Evolutionary conservation across 1,284 basidiomycete species (phyloP), one percentile per base, ranked within the genome.

Genomic region (Fomitiporia mediterranea): DNA sequence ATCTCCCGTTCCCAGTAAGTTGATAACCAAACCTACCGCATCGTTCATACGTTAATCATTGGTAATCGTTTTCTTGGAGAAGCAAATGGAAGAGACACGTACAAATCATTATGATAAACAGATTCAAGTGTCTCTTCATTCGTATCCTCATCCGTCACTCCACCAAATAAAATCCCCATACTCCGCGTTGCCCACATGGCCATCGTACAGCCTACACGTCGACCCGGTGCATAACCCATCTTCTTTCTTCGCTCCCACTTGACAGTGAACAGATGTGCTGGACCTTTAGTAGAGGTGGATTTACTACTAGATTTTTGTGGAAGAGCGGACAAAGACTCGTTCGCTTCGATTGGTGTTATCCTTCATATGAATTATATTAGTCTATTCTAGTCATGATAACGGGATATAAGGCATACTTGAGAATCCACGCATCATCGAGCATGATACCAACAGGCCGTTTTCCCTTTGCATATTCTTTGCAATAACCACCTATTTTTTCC

Each of bases 181-280:
- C 73, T 76, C 62, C 79, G 83, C 11, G 78, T 68, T 9, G 72
- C 63, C 93, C 92, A 95, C 0, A 87, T 68, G 0, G 88, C 74
- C 92, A 94, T 94, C 2, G 91, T 93, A 63, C 87, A 91, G 1
- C 92, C 92, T 0, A 85, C 89, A 1, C 91, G 80, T 2, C 84
- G 68, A 0, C 80, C 75, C 0, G 89, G 89, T 0, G 84, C 83
- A 63, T 89, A 92, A 0, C 90, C 86, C 3, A 86, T 76, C 48
- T 85, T 83, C 68, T 94, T 94, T 13, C 91, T 80, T 58, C 83
- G 83, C 65, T 93, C 89, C 94, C 94, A 97, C 68, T 91, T 93
- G 43, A 88, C 66, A 23, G 73, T 71, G 3, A 84, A 74, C 32
- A 78, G 76, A 44, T 81, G 78, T 15, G 64, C 65, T 37, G 72